These are phyloP conservation scores for Onygenales sp. DNA, from an alignment of 2,329 filamentous ascomycete genomes.

Conservation along the genomic window DNA sequence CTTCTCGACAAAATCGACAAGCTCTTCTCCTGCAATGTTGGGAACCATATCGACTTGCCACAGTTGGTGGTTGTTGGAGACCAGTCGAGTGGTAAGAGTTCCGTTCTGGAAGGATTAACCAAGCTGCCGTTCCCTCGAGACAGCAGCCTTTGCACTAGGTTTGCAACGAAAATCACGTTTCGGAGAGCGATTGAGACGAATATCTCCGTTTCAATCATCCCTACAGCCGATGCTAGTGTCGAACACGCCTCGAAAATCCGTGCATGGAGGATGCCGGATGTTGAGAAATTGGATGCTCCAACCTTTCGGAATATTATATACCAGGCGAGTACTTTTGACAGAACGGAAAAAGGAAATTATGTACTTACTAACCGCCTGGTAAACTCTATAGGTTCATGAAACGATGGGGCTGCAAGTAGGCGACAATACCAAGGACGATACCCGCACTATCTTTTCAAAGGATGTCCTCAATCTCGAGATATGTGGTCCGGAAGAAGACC, in stretches of 20 bases:
- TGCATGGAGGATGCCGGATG: constrained; percentile 16
- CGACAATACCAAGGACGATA: constrained; percentile 8
- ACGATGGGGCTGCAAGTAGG: constrained; percentile 19
- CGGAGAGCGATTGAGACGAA: constrained; percentile 17
- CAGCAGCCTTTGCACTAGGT: constrained; percentile 31
- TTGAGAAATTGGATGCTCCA: constrained; percentile 11
- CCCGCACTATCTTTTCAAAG: constrained; percentile 25
- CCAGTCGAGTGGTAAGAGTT: constrained; percentile 30
- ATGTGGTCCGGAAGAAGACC: constrained; percentile 29
- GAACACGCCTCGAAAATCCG: constrained; percentile 14
- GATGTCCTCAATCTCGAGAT: constrained; percentile 37
- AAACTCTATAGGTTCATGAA: constrained; percentile 12
- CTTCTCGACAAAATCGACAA: constrained; percentile 27
- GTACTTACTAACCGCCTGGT: background rate
- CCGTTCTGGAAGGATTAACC: constrained; percentile 23
- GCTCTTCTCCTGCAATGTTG: constrained; percentile 25
- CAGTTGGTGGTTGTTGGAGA: constrained; percentile 32
- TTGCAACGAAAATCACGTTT: constrained; percentile 38
- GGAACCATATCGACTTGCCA: constrained; percentile 22
- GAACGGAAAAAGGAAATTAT: background rate
- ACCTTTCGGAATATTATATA: constrained; percentile 17
- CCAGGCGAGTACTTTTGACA: constrained; percentile 15
- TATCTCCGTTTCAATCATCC: constrained; percentile 29
- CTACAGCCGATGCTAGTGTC: constrained; percentile 16
- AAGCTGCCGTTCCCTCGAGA: constrained; percentile 29